Percentiles rank a stretch among this genome's conserved stretches.
These are phyloP conservation scores for Dactylonectria macrodidyma DNA, from an alignment of 2,329 filamentous ascomycete species.

Conservation along the genomic window DNA sequence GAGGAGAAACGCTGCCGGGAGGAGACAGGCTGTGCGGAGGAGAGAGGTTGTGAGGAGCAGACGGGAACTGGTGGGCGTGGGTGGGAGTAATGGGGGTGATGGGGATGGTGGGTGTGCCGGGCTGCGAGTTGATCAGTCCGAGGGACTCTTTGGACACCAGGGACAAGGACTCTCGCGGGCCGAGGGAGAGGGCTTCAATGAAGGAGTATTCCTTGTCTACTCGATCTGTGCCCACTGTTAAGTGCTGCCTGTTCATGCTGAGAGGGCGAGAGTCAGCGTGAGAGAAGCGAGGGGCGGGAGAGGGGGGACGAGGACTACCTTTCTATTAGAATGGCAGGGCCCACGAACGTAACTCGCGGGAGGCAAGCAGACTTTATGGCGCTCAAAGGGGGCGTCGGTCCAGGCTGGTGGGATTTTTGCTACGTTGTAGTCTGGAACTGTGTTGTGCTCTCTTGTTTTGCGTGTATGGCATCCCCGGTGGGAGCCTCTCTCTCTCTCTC, in stretches of 20 bases:
- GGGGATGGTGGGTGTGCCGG: conserved; percentile 20
- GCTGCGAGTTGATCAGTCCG: conserved; percentile 39
- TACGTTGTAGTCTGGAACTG: no score
- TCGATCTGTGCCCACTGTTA: conserved; percentile 40
- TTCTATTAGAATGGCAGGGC: conserved; percentile 20
- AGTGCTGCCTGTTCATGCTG: conserved; percentile 44
- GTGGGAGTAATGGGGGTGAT: conserved; percentile 22
- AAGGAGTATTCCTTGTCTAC: conserved; percentile 51
- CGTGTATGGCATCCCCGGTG: not conserved
- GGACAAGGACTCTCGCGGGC: conserved; percentile 46
- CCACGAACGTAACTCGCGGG: conserved; percentile 21
- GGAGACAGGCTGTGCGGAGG: conserved; percentile 4
- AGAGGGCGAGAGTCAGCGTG: conserved; percentile 20
- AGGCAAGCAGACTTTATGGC: conserved; percentile 47
- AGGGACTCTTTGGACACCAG: conserved; percentile 48
- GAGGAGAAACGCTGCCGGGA: not conserved
- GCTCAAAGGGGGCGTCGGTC: conserved; percentile 29
- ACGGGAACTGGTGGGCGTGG: conserved; percentile 1
- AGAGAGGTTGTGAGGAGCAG: conserved; percentile 3
- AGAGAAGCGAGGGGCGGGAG: not conserved
- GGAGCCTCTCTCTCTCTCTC: not conserved
- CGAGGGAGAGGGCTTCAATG: conserved; percentile 49
- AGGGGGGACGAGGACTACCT: conserved; percentile 22
- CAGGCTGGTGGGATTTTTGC: conserved; percentile 12
- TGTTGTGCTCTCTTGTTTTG: not conserved